Evolutionary conservation across 139 green algal species (phyloP).

Genomic region (Pleodorina starrii): DNA sequence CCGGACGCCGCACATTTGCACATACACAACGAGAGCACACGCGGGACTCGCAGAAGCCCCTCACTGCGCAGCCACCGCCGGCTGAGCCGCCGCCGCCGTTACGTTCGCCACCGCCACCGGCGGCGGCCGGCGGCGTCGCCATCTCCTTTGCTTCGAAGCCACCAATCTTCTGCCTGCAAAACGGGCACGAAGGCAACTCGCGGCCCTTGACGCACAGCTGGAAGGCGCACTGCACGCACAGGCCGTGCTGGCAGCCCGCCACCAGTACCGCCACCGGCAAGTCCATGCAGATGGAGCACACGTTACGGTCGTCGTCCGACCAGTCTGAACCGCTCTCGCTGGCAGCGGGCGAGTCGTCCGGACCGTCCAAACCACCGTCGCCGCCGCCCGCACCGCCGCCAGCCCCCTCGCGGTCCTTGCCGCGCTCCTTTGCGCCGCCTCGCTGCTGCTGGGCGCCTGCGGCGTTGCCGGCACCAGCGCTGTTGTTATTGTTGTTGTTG

Average conservation of each 20-base stretch:
- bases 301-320: slow-evolving; percentile 52
- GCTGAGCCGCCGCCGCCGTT: not conserved
- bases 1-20: too few relatives aligned
- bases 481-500: not conserved
- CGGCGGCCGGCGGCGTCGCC: not conserved
- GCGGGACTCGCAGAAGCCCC: too few relatives aligned
- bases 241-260: slow-evolving; percentile 59
- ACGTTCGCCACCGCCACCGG: not conserved
- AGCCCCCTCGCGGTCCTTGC: slow-evolving; percentile 29
- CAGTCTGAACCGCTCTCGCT: slow-evolving; percentile 42
- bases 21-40: too few relatives aligned
- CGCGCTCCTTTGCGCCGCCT: not conserved
- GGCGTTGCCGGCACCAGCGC: not conserved
- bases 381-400: not conserved
- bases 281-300: slow-evolving; percentile 73
- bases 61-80: not conserved
- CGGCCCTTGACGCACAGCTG: slow-evolving; percentile 69
- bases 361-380: slow-evolving; percentile 23
- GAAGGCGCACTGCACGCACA: slow-evolving; percentile 73
- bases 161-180: slow-evolving; percentile 66
- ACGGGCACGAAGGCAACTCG: slow-evolving; percentile 64
- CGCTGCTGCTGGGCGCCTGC: not conserved
- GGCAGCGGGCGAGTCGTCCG: slow-evolving; percentile 25
- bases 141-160: slow-evolving; percentile 53
- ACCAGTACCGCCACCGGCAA: slow-evolving; percentile 55